Percentiles rank a stretch among this genome's conserved stretches.
Conservation (phyloP, 1,139 yeast genomes). For the Kodamaea derodonti region DNA sequence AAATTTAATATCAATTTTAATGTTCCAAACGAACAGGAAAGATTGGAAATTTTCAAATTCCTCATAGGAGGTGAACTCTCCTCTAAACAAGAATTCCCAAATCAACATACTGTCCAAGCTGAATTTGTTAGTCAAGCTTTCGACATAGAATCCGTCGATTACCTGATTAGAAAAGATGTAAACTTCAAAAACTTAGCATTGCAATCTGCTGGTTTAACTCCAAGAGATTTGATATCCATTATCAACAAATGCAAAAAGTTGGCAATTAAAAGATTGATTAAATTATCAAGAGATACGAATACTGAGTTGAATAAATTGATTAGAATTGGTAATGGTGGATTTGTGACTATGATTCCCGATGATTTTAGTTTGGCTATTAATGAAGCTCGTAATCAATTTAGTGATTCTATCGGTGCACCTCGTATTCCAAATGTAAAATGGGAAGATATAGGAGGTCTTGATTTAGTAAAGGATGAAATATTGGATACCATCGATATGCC, state of each 20-base stretch:
- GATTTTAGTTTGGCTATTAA: slow-evolving; percentile 74
- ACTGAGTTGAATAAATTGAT: slow-evolving; percentile 24
- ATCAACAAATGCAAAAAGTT: slow-evolving; percentile 59
- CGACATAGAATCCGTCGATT: slow-evolving; percentile 21
- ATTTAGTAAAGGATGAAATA: slow-evolving; percentile 84
- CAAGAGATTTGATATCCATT: slow-evolving; percentile 75
- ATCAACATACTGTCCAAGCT: slow-evolving; percentile 14
- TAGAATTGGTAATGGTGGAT: slow-evolving; percentile 49
- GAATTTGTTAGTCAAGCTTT: slow-evolving; percentile 17
- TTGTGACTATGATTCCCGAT: slow-evolving; percentile 50
- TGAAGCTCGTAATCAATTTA: slow-evolving; percentile 80
- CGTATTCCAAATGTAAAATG: slow-evolving; percentile 91
- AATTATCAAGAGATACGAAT: slow-evolving; percentile 16
- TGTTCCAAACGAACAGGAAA: slow-evolving; percentile 77
- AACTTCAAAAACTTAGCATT: slow-evolving; percentile 59
- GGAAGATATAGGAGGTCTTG: slow-evolving; percentile 94
- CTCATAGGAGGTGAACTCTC: slow-evolving; percentile 29
- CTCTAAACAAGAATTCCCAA: slow-evolving; percentile 10
- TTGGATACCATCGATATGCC: slow-evolving; percentile 96
- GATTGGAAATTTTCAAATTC: slow-evolving; percentile 58
- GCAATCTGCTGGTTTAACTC: slow-evolving; percentile 91
- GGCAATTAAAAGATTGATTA: slow-evolving; percentile 50
- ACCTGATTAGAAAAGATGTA: slow-evolving; percentile 49
- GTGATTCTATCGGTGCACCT: slow-evolving; percentile 96
- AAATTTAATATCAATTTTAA: slow-evolving; percentile 74